phyloP scores from a whole-genome alignment of 2,329 filamentous ascomycete species.

The Zasmidium angulare region DNA sequence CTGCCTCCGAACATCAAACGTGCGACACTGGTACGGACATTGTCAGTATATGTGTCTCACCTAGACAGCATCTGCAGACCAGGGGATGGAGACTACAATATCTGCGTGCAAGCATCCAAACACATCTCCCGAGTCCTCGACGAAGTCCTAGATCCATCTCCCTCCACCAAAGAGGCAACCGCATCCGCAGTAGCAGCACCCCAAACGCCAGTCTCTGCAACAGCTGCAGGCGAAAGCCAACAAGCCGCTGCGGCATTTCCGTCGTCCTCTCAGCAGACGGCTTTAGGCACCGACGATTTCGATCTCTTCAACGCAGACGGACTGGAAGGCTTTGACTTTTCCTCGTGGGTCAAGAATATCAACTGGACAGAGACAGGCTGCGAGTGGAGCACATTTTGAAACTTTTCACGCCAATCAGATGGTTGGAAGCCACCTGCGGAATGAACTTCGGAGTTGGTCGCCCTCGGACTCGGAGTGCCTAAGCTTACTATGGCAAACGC shows the following conservation, averaged over 20 bases:
- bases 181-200: neutral
- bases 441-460: neutral
- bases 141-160: slow-evolving; percentile 18
- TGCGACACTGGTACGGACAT: slow-evolving; percentile 17
- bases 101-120: slow-evolving; percentile 21
- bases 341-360: slow-evolving; percentile 14
- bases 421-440: neutral
- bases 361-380: slow-evolving; percentile 14
- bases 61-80: slow-evolving; percentile 22
- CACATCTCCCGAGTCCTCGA: slow-evolving; percentile 19
- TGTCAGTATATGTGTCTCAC: slow-evolving; percentile 22
- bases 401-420: neutral
- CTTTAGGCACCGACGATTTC: neutral
- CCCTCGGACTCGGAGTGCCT: neutral
- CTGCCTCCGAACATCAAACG: slow-evolving; percentile 15
- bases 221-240: neutral
- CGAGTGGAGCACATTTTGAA: slow-evolving; percentile 12
- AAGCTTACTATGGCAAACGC: neutral
- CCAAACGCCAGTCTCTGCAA: neutral
- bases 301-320: slow-evolving; percentile 7
- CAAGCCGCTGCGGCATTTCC: neutral
- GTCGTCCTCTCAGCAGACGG: neutral
- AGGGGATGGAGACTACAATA: slow-evolving; percentile 21
- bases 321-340: slow-evolving; percentile 13
- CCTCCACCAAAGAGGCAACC: neutral